These are phyloP conservation scores for Schizochytrium sp. DNA, from an alignment of 108 stramenopile species.

Conservation along the genomic window DNA sequence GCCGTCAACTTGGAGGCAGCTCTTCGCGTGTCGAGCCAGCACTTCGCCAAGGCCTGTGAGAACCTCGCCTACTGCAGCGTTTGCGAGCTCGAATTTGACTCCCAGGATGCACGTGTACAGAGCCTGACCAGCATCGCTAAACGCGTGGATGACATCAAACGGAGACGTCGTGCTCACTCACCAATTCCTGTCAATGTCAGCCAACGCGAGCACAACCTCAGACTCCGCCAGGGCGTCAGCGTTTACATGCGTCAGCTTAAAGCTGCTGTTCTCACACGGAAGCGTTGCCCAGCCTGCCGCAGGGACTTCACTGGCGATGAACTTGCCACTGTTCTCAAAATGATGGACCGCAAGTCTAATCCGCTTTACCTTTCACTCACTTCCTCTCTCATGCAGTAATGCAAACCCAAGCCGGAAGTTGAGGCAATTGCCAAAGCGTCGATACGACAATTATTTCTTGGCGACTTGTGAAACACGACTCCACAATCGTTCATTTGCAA, in stretches of 20 bases:
- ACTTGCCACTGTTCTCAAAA: conserved; percentile 13
- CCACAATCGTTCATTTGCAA: no score
- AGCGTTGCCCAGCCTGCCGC: conserved; percentile 56
- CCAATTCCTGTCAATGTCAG: not conserved
- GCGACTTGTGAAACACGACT: no score
- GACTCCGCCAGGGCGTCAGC: conserved; percentile 2
- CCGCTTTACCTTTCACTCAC: not conserved
- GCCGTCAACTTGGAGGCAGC: conserved; percentile 38
- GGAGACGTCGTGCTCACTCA: conserved; percentile 19
- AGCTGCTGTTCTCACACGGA: conserved; percentile 18
- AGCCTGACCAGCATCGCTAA: conserved; percentile 20
- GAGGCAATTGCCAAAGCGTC: no score
- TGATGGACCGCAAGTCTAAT: conserved; percentile 42
- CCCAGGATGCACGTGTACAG: conserved; percentile 1
- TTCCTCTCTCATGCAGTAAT: not conserved
- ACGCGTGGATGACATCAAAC: conserved; percentile 49
- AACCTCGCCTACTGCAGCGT: conserved; percentile 20
- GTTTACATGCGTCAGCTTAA: conserved; percentile 55
- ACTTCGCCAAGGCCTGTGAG: not conserved
- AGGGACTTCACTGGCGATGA: not conserved
- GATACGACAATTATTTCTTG: no score
- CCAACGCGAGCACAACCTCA: conserved; percentile 6
- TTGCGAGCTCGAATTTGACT: conserved; percentile 15
- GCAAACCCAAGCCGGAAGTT: no score
- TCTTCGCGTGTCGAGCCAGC: conserved; percentile 2